Evolutionary conservation across 495 filamentous ascomycete species (phyloP), one percentile per base, ranked within the genome.

Genomic region (Hypoxylon subgilvum): DNA sequence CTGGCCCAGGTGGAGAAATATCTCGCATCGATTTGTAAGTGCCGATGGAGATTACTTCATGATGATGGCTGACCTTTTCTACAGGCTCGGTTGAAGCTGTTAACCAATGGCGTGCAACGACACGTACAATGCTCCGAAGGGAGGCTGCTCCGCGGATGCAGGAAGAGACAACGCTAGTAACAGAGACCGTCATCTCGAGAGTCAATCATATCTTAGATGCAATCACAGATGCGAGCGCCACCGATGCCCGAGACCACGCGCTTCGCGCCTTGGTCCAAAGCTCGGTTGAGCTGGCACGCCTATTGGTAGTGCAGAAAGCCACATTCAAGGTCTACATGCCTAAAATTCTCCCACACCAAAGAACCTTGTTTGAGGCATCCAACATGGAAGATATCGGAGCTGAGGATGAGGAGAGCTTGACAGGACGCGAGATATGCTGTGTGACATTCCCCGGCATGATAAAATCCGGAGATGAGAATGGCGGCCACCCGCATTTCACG

Each of bases 331-430:
- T 83, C 34, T 63, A 65, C 28, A 82, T 84, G 78, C 79, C 77
- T 36, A 70, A 71, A 46, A 73, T 82, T 21, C 59, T 75, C 35
- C 73, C 72, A 1, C 72, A 81, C 59, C 79, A 83, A 49, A 69
- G 59, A 23, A 73, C 67, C 16, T 63, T 79, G 50, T 84, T 82
- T 41, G 78, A 83, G 56, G 17, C 61, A 8, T 70, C 73, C 45
- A 78, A 61, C 2, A 85, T 85, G 81, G 80, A 83, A 48, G 80
- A 83, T 62, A 76, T 83, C 35, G 77, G 79, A 27, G 81, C 79
- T 18, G 81, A 83, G 52, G 79, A 82, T 42, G 82, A 83, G 50
- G 76, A 79, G 4, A 66, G 61, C 22, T 67, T 75, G 25, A 58
- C 70, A 19, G 69, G 67, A 39, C 61, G 76, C 18, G 80, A 84